phyloP scores from a whole-genome alignment of 257 asterid genomes.

The Przewalskia tangutica region DNA sequence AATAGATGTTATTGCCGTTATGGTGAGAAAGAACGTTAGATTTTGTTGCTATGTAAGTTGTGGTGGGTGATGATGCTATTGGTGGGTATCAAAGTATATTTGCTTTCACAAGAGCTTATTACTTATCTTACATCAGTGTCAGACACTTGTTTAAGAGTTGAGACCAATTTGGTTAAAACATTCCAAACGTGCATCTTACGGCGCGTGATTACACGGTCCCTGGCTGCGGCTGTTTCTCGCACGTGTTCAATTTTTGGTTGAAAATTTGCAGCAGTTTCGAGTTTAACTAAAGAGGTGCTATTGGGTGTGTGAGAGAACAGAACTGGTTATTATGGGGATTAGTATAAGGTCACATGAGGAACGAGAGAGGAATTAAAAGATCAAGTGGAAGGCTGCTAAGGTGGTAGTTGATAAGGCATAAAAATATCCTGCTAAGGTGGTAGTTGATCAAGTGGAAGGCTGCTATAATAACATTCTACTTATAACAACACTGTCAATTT shows the following conservation, averaged over 20 bases:
- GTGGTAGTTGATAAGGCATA: background rate
- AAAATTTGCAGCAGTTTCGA: slow-evolving; percentile 12
- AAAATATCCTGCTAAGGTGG: too few species aligned
- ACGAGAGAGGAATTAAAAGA: background rate
- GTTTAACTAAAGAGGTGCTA: slow-evolving; percentile 12
- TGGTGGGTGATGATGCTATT: slow-evolving; percentile 18
- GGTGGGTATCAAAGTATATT: slow-evolving; percentile 7
- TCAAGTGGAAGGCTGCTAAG: background rate
- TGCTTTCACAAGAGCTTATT: slow-evolving; percentile 12
- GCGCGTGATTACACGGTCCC: slow-evolving; percentile 20
- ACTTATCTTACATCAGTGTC: slow-evolving; percentile 9
- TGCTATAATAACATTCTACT: too few species aligned
- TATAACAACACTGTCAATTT: too few species aligned
- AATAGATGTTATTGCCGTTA: background rate
- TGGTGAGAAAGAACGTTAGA: slow-evolving; percentile 32
- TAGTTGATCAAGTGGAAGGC: too few species aligned
- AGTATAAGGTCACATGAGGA: slow-evolving; percentile 15
- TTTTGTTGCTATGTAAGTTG: slow-evolving; percentile 19
- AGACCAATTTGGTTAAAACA: background rate
- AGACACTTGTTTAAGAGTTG: background rate
- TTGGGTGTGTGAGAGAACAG: slow-evolving; percentile 26
- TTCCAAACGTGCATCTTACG: slow-evolving; percentile 14
- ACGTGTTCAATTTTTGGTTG: background rate
- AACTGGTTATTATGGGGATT: slow-evolving; percentile 11
- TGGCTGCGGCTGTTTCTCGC: background rate